These are phyloP conservation scores for Metroxylon sagu DNA, from an alignment of 176 grass and related monocot genomes.

Conservation along the genomic window DNA sequence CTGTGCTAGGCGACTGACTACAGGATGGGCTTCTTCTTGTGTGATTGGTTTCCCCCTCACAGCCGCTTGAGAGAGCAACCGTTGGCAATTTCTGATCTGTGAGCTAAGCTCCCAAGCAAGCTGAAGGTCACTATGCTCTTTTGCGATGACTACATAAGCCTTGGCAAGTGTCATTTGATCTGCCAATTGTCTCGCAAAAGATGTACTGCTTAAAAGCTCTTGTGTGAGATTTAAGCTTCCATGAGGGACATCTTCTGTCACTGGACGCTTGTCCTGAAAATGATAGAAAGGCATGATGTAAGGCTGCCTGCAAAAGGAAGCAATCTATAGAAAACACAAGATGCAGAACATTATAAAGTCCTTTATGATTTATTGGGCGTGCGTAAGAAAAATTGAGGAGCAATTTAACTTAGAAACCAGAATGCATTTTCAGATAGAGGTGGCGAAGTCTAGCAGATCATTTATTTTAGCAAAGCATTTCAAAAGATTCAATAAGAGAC, in stretches of 20 bases:
- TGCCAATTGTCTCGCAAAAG: conserved; percentile 75
- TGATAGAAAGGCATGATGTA: conserved; percentile 21
- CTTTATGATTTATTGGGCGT: too few species aligned
- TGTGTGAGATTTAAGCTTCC: conserved; percentile 74
- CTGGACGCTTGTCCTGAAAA: conserved; percentile 53
- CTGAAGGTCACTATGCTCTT: conserved; percentile 85
- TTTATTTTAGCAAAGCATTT: too few species aligned
- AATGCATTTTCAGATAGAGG: too few species aligned
- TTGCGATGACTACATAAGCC: conserved; percentile 83
- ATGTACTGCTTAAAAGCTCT: conserved; percentile 91
- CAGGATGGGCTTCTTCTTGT: conserved; percentile 58
- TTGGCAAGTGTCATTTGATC: conserved; percentile 98
- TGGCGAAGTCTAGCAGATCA: too few species aligned
- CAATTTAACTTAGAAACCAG: too few species aligned
- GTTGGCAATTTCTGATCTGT: conserved; percentile 84
- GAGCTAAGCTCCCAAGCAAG: conserved; percentile 95
- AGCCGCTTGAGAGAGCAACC: conserved; percentile 78
- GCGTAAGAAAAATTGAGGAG: too few species aligned
- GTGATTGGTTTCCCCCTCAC: conserved; percentile 65
- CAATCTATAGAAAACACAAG: not conserved
- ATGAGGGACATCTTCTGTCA: conserved; percentile 26
- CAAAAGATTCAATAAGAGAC: too few species aligned
- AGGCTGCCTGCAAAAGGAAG: conserved; percentile 10
- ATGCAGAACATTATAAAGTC: too few species aligned
- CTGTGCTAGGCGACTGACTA: conserved; percentile 65